These are phyloP conservation scores for Yarrowia sp. DNA, from an alignment of 805 yeast species.

Conservation along the genomic window DNA sequence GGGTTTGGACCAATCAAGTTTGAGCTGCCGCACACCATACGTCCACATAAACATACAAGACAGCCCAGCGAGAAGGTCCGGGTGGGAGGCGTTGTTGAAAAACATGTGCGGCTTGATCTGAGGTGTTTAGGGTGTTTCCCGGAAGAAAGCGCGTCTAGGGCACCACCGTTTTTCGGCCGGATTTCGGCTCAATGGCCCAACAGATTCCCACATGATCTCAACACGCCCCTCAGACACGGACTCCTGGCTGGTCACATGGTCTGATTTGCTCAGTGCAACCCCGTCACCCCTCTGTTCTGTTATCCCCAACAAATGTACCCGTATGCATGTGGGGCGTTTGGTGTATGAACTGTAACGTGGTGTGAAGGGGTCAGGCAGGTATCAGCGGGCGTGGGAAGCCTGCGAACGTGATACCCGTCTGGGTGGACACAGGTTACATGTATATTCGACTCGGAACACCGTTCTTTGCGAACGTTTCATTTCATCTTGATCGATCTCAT, in stretches of 20 bases:
- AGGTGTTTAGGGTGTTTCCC: background rate
- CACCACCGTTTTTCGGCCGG: background rate
- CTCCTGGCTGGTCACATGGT: constrained; percentile 8
- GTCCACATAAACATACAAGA: constrained; percentile 6
- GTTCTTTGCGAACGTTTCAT: background rate
- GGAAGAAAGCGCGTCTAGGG: background rate
- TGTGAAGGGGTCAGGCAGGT: background rate
- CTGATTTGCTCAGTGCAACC: constrained; percentile 2
- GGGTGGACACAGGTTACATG: background rate
- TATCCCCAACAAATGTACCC: constrained; percentile 24
- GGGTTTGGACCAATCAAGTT: constrained; percentile 13
- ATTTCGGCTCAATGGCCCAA: background rate
- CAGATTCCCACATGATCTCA: background rate
- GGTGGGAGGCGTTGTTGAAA: constrained; percentile 1
- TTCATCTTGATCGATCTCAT: background rate
- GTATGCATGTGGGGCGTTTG: constrained; percentile 10
- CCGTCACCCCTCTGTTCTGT: background rate
- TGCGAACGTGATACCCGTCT: background rate
- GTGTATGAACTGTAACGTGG: background rate
- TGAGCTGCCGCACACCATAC: constrained; percentile 17
- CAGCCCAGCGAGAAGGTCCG: background rate
- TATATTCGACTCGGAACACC: too few relatives aligned
- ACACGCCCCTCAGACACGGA: background rate
- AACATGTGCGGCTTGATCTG: constrained; percentile 2
- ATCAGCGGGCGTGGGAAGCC: too few relatives aligned